phyloP scores from a whole-genome alignment of 768 basidiomycete species.

The Hygrocybe punicea region DNA sequence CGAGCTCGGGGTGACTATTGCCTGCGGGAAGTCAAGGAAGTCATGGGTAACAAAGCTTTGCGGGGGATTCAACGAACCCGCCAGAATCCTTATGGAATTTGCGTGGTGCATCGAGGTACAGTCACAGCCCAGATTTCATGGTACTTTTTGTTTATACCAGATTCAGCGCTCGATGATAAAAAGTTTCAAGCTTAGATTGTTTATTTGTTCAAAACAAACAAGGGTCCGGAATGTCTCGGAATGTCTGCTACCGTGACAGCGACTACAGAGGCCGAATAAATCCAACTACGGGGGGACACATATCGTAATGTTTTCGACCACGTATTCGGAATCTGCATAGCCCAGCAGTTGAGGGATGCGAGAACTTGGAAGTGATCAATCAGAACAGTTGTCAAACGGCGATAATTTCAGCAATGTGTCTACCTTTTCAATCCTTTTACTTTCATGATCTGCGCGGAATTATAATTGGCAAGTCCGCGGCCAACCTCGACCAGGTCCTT shows the following conservation, averaged over 20 bases:
- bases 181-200: background rate
- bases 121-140: no score
- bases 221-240: background rate
- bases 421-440: conserved; percentile 92
- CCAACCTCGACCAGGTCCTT: conserved; percentile 85
- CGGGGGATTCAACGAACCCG: conserved; percentile 48
- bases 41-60: conserved; percentile 3
- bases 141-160: no score
- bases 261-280: background rate
- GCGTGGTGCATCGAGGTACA: conserved; percentile 63
- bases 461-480: conserved; percentile 92
- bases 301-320: conserved; percentile 92
- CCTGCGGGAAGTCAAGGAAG: conserved; percentile 48
- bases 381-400: conserved; percentile 6
- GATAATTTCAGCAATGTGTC: conserved; percentile 17
- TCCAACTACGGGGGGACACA: conserved; percentile 46
- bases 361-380: conserved; percentile 48
- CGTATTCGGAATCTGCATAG: conserved; percentile 95
- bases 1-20: conserved; percentile 97
- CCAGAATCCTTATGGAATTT: conserved; percentile 72
- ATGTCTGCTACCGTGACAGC: background rate
- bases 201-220: background rate
- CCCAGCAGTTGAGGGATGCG: conserved; percentile 77
- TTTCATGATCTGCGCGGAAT: conserved; percentile 83
- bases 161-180: no score